phyloP scores from a whole-genome alignment of 345 rosid genomes.

The Citrus cavaleriei region DNA sequence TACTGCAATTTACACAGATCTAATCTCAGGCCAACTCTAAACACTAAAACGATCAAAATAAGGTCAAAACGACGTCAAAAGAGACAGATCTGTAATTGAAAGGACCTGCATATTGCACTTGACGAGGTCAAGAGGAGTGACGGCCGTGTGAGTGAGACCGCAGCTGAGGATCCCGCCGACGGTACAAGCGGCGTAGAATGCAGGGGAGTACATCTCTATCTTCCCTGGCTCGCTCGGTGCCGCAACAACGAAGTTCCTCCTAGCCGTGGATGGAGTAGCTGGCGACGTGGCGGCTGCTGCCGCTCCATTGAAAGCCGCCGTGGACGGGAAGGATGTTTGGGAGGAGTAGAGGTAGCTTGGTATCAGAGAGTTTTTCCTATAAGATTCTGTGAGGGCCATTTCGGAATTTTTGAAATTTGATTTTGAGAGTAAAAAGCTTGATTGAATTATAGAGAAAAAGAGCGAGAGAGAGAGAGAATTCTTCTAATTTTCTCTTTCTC shows the following conservation, averaged over 20 bases:
- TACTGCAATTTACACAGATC: background rate
- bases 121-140: conserved; percentile 99
- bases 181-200: conserved; percentile 89
- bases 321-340: conserved; percentile 33
- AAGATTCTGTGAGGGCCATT: conserved; percentile 52
- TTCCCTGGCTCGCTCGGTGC: conserved; percentile 68
- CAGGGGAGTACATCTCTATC: conserved; percentile 89
- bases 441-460: background rate
- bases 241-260: conserved; percentile 32
- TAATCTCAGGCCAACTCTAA: background rate
- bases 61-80: background rate
- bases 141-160: conserved; percentile 89
- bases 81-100: background rate
- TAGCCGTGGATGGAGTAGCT: conserved; percentile 12
- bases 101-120: conserved; percentile 98
- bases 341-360: conserved; percentile 64
- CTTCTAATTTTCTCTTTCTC: background rate
- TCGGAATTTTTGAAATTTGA: background rate
- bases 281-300: background rate
- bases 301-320: conserved; percentile 21
- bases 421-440: too few species aligned
- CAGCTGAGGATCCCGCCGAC: conserved; percentile 90
- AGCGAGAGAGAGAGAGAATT: background rate
- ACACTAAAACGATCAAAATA: background rate
- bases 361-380: conserved; percentile 43